Conservation (phyloP, 139 green algal species). For the Coelastrella sp. region DNA sequence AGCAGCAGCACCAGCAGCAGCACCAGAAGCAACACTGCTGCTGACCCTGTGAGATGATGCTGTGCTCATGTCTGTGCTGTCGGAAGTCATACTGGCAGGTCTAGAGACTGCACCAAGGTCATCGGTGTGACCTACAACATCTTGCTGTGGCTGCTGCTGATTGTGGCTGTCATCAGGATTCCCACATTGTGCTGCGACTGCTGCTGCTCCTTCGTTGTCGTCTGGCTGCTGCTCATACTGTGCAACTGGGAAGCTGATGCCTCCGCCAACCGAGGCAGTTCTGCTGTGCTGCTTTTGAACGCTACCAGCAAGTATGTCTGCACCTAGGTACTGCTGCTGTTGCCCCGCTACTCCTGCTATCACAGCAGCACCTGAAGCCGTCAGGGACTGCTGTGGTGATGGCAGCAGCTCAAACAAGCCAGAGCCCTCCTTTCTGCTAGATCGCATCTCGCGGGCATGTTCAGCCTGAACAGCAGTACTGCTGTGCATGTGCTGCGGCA, state of each 20-base stretch:
- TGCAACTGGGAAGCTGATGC: conserved; percentile 32
- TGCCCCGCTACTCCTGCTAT: not conserved
- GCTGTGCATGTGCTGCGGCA: not conserved
- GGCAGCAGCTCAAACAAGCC: conserved; percentile 17
- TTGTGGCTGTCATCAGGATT: too few relatives aligned
- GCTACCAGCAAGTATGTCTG: not conserved
- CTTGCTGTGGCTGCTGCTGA: too few relatives aligned
- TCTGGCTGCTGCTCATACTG: not conserved
- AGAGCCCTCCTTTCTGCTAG: not conserved
- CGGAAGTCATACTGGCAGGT: too few relatives aligned
- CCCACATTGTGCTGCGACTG: too few relatives aligned
- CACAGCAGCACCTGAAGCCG: not conserved
- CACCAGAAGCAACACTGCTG: not conserved
- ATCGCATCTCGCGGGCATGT: not conserved
- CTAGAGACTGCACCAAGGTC: too few relatives aligned
- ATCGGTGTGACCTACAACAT: too few relatives aligned
- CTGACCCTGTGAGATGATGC: too few relatives aligned
- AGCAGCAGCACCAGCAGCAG: not conserved
- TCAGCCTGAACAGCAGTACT: too few relatives aligned
- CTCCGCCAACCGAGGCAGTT: not conserved
- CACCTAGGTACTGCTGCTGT: not conserved
- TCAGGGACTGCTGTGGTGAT: not conserved
- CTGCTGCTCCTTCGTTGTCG: not conserved
- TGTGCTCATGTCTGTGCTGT: too few relatives aligned
- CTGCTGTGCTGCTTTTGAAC: not conserved